Evolutionary conservation across 768 basidiomycete genomes (phyloP), one percentile per base, ranked within the genome.

Genomic region (Boletales sp.): DNA sequence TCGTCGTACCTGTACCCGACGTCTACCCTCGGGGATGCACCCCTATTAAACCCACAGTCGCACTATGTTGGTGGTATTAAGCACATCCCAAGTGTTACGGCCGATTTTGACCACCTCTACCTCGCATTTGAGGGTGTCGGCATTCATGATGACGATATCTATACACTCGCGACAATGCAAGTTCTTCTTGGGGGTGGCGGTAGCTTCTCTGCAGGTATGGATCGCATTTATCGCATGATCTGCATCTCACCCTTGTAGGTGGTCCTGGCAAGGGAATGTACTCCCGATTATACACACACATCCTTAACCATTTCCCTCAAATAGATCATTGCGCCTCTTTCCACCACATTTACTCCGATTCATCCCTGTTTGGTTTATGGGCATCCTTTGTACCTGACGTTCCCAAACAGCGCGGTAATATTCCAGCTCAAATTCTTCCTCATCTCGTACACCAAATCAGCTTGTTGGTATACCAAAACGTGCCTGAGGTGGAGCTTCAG

Each of bases 261-360:
- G 95, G 95, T 4, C 95, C 95, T 3, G 95, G 95, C 14, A 98
- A 98, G 74, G 95, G 95, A 60, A 98, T 98, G 95, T 98, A 97
- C 76, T 93, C 94, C 31, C 86, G 95, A 21, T 72, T 97, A 27
- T 97, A 98, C 74, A 95, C 93, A 10, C 85, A 93, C 64, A 92
- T 98, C 61, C 83, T 98, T 50, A 97, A 98, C 67, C 87, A 90
- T 63, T 90, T 93, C 73, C 82, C 92, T 44, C 85, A 90, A 62
- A 81, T 98, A 61, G 95, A 98, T 68, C 91, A 94, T 68, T 97
- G 94, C 67, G 86, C 90, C 9, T 87, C 91, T 17, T 97, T 97
- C 85, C 94, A 98, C 66, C 95, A 98, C 70, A 94, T 94, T 64
- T 98, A 97, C 70, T 83, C 84, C 49, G 94, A 97, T 66, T 90